phyloP scores from a whole-genome alignment of 169 alveolate genomes.

The Plasmodium reichenowi region DNA sequence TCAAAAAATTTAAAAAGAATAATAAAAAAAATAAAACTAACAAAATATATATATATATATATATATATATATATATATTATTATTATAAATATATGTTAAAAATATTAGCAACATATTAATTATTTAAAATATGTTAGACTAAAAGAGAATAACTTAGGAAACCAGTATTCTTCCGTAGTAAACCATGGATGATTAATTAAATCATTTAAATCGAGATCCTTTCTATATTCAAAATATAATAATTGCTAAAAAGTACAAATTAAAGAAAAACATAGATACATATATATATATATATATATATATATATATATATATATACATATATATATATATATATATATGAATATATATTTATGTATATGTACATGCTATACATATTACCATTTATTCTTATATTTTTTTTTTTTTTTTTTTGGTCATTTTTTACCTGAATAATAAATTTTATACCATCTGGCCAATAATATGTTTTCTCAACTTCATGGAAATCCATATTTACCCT shows the following conservation, averaged over 20 bases:
- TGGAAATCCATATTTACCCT: conserved; percentile 43
- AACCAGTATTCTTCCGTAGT: too few relatives aligned
- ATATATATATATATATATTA: too few relatives aligned
- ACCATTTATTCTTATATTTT: background rate
- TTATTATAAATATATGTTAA: too few relatives aligned
- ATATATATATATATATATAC: too few relatives aligned
- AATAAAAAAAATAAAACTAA: too few relatives aligned
- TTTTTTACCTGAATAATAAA: conserved; percentile 27
- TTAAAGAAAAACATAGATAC: background rate
- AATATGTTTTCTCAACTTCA: conserved; percentile 33
- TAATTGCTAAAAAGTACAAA: conserved; percentile 22
- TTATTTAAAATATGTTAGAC: too few relatives aligned
- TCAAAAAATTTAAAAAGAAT: too few relatives aligned
- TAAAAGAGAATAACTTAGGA: too few relatives aligned
- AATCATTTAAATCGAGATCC: conserved; percentile 35
- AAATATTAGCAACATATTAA: too few relatives aligned
- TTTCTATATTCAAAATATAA: conserved; percentile 27
- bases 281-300: background rate
- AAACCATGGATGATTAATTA: conserved; percentile 55
- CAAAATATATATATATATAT: too few relatives aligned
- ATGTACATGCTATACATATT: background rate
- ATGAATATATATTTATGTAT: too few relatives aligned
- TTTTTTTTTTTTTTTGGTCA: background rate
- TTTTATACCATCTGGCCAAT: conserved; percentile 54
- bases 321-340: background rate